phyloP scores from a whole-genome alignment of 352 stramenopile species.

The Globisporangium sylvaticum region DNA sequence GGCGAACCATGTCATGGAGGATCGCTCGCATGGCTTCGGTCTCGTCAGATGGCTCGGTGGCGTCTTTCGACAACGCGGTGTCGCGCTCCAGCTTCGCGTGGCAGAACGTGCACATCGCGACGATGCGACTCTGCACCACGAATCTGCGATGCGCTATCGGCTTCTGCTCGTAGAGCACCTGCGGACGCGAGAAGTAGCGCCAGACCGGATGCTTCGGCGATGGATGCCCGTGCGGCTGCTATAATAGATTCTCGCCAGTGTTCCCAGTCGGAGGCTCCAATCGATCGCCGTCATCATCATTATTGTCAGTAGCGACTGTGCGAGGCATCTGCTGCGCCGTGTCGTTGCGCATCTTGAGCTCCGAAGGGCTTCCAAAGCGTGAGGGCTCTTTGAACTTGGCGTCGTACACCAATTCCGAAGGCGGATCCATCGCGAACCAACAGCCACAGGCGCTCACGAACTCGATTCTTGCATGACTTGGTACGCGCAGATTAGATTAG shows the following conservation, averaged over 20 bases:
- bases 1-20: not conserved
- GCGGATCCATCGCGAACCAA: not conserved
- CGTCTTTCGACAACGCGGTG: conserved; percentile 1
- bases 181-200: not conserved
- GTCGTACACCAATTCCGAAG: not conserved
- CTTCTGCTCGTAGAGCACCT: not conserved
- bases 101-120: conserved; percentile 5
- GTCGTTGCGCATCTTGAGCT: not conserved
- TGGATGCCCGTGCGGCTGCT: not conserved
- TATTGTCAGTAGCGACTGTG: not conserved
- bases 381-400: not conserved
- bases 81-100: not conserved
- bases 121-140: not conserved
- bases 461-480: not conserved
- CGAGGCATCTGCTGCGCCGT: not conserved
- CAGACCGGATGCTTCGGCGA: conserved; percentile 7
- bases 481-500: not conserved
- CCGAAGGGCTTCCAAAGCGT: not conserved
- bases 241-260: not conserved
- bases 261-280: not conserved
- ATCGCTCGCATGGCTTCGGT: conserved; percentile 1
- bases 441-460: not conserved
- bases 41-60: not conserved
- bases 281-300: not conserved
- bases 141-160: not conserved